Conservation (phyloP, 352 stramenopile genomes). For the Pythium sp. region DNA sequence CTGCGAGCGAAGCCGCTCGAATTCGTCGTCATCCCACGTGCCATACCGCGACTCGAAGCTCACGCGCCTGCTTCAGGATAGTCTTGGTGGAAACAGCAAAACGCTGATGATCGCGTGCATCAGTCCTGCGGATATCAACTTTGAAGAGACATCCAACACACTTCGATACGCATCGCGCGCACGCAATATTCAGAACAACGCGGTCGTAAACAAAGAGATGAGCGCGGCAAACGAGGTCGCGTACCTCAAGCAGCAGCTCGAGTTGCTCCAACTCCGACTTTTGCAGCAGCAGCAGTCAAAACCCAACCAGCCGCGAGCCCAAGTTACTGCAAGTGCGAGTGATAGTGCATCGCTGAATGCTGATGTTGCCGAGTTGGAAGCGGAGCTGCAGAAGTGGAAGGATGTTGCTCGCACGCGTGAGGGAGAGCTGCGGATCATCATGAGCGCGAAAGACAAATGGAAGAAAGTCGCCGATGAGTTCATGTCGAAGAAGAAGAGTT, state of each 20-base stretch:
- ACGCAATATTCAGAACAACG: constrained; percentile 98
- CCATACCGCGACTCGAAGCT: constrained; percentile 92
- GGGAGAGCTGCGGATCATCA: constrained; percentile 45
- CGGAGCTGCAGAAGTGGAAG: constrained; percentile 28
- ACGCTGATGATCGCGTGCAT: constrained; percentile 89
- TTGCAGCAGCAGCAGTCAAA: constrained; percentile 44
- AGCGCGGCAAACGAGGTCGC: constrained; percentile 81
- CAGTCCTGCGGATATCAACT: constrained; percentile 79
- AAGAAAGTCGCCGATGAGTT: constrained; percentile 54
- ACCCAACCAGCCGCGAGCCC: background rate
- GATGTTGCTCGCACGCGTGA: constrained; percentile 27
- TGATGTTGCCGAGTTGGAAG: constrained; percentile 1
- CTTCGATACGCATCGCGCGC: constrained; percentile 94
- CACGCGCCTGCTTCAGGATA: constrained; percentile 87
- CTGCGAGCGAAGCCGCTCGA: constrained; percentile 70
- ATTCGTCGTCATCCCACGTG: constrained; percentile 37
- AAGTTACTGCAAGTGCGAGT: background rate
- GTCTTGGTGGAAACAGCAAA: constrained; percentile 89
- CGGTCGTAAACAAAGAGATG: constrained; percentile 95
- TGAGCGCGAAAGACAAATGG: constrained; percentile 63
- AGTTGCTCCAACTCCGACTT: constrained; percentile 61
- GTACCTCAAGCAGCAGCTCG: constrained; percentile 67
- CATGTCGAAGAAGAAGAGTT: constrained; percentile 23
- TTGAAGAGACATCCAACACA: constrained; percentile 95
- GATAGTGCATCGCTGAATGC: background rate